These are phyloP conservation scores for Fusarium transvaalense DNA, from an alignment of 2,329 filamentous ascomycete species.

Conservation along the genomic window DNA sequence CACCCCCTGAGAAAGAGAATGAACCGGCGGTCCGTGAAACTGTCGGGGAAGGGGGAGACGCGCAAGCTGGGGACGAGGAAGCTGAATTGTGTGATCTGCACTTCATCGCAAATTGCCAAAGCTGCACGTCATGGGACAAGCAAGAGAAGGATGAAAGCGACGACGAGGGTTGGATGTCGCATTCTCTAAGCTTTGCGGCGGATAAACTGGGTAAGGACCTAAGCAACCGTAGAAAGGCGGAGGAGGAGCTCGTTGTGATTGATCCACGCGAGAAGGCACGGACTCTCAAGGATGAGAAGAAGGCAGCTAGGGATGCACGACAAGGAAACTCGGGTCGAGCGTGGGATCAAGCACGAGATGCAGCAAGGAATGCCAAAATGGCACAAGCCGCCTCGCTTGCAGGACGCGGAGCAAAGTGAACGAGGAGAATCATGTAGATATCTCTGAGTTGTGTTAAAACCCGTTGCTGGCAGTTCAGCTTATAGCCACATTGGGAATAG, in stretches of 20 bases:
- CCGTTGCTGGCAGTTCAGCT: slow-evolving; percentile 14
- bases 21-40: slow-evolving; percentile 28
- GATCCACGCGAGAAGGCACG: slow-evolving; percentile 88
- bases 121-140: slow-evolving; percentile 86
- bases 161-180: slow-evolving; percentile 84
- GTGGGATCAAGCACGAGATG: slow-evolving; percentile 64
- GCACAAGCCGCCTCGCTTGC: slow-evolving; percentile 65
- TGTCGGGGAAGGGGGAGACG: slow-evolving; percentile 44
- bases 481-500: slow-evolving; percentile 36
- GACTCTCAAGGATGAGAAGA: slow-evolving; percentile 75
- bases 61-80: slow-evolving; percentile 68
- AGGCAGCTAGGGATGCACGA: slow-evolving; percentile 67
- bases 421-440: slow-evolving; percentile 19
- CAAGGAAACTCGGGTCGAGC: slow-evolving; percentile 66
- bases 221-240: slow-evolving; percentile 89
- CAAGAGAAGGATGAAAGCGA: slow-evolving; percentile 69
- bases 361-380: slow-evolving; percentile 68
- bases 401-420: slow-evolving; percentile 67
- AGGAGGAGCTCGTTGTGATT: slow-evolving; percentile 92
- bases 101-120: slow-evolving; percentile 95
- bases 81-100: slow-evolving; percentile 89
- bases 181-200: slow-evolving; percentile 86
- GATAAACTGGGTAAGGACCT: slow-evolving; percentile 93
- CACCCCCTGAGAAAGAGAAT: slow-evolving; percentile 56
- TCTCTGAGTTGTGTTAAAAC: slow-evolving; percentile 13